These are phyloP conservation scores for Pseudogymnoascus pannorum DNA, from an alignment of 2,329 filamentous ascomycete species.

Conservation along the genomic window DNA sequence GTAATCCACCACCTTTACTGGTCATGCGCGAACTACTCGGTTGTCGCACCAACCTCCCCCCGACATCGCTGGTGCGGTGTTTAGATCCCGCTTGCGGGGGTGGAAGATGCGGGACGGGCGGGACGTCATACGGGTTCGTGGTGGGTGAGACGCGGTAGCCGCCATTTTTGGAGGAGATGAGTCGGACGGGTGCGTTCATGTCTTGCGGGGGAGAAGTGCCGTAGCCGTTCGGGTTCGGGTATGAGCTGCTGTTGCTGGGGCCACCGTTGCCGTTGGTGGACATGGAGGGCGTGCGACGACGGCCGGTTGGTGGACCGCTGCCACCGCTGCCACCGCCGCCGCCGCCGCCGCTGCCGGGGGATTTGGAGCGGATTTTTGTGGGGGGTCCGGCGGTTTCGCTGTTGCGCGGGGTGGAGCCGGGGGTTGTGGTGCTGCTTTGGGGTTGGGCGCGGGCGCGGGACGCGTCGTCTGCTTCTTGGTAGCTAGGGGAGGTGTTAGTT, in stretches of 20 bases:
- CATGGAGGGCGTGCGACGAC: neutral
- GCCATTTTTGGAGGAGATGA: conserved; percentile 5
- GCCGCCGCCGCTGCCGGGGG: neutral
- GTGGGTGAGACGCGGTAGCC: conserved; percentile 4
- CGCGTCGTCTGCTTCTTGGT: neutral
- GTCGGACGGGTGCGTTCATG: neutral
- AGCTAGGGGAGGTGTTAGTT: neutral
- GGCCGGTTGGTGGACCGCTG: neutral
- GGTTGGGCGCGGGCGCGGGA: neutral
- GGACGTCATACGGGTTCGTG: neutral
- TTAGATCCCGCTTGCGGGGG: conserved; percentile 20
- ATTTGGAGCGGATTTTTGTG: neutral
- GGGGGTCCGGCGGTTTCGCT: neutral
- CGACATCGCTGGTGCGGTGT: conserved; percentile 23
- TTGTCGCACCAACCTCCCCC: conserved; percentile 14
- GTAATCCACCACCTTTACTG: conserved; percentile 59
- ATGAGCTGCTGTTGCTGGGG: neutral
- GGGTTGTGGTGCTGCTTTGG: neutral
- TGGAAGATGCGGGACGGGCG: conserved; percentile 13
- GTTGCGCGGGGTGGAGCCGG: neutral
- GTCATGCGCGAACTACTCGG: conserved; percentile 18
- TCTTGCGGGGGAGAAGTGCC: neutral
- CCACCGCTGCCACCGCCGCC: too few relatives aligned
- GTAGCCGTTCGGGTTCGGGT: neutral
- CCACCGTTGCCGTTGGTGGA: neutral